Base-by-base conservation (phyloP, 2,329 filamentous ascomycete species). In the Aureobasidium sp. region DNA sequence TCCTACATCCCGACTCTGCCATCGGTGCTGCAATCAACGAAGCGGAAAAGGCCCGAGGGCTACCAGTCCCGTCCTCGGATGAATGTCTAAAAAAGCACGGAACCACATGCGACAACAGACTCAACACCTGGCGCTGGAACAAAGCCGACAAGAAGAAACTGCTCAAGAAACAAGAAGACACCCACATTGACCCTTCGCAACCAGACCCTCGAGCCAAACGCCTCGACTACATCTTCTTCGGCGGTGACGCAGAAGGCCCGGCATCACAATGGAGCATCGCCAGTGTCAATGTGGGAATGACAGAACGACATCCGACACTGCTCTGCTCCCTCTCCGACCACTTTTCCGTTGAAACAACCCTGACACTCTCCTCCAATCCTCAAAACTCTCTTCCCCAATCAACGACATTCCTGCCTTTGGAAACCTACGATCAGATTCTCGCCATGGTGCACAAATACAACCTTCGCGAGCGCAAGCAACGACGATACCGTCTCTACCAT, bases 91-190 rank as follows among this genome's bases (percentile, higher is more conserved):
- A 71, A 8, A 81, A 85, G 61, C 95, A 96, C 66, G 93, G 93
- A 21, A 83, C 85, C 21, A 95, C 93, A 1, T 95, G 89, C 62
- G 88, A 96, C 66, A 85, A 83, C 54, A 80, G 83, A 8, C 81
- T 87, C 63, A 97, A 97, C 68, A 95, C 91, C 3, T 98, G 93
- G 93, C 79, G 90, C 38, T 97, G 91, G 91, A 77, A 81, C 55
- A 81, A 87, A 62, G 73, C 73, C 14, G 76, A 87, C 62, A 85
- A 82, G 67, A 86, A 85, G 63, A 76, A 77, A 5, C 73, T 94
- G 2, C 25, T 50, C 8, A 79, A 79, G 14, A 79, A 80, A 40
- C 84, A 84, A 0, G 77, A 79, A 52, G 77, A 84, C n/a, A 75
- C 83, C 35, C 68, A 74, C 4, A 75, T 95, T 6, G 74, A 85